phyloP scores from a whole-genome alignment of 2,329 filamentous ascomycete genomes.

The Knoxdaviesia capensis region DNA sequence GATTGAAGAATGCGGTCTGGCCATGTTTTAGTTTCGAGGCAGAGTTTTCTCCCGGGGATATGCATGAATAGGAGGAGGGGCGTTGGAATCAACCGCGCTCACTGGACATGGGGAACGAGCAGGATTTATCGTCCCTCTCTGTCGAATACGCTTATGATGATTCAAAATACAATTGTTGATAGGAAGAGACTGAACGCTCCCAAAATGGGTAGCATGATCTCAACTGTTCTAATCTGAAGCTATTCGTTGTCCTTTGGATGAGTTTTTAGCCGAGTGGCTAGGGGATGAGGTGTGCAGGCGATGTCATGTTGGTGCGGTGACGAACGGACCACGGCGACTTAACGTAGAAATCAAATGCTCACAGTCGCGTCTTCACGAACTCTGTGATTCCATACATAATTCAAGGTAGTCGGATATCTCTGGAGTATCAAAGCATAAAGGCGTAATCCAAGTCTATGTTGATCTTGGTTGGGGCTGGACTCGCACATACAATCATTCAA shows the following conservation, averaged over 20 bases:
- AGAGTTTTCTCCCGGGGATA: too few species aligned
- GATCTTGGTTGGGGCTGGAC: too few species aligned
- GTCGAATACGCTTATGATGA: constrained; percentile 33
- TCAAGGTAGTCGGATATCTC: background rate
- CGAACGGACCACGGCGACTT: background rate
- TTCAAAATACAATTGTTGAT: constrained; percentile 36
- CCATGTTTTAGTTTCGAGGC: too few species aligned
- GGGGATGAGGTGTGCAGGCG: background rate
- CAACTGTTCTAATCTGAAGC: constrained; percentile 41
- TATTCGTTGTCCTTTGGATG: constrained; percentile 6
- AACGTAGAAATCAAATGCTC: background rate
- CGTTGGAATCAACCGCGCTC: too few species aligned
- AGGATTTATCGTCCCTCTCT: too few species aligned
- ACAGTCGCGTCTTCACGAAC: background rate
- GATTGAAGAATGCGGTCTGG: too few species aligned
- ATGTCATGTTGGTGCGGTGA: background rate
- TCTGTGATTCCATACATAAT: background rate
- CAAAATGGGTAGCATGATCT: constrained; percentile 35
- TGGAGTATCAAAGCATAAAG: background rate
- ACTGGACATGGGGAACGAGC: too few species aligned
- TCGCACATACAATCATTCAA: too few species aligned
- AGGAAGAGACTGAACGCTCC: constrained; percentile 48
- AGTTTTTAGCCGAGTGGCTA: background rate
- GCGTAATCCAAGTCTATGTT: too few species aligned
- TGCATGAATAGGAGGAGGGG: too few species aligned